Base-by-base conservation (phyloP, 2,329 filamentous ascomycete genomes). In the Cyphellophora europaea region DNA sequence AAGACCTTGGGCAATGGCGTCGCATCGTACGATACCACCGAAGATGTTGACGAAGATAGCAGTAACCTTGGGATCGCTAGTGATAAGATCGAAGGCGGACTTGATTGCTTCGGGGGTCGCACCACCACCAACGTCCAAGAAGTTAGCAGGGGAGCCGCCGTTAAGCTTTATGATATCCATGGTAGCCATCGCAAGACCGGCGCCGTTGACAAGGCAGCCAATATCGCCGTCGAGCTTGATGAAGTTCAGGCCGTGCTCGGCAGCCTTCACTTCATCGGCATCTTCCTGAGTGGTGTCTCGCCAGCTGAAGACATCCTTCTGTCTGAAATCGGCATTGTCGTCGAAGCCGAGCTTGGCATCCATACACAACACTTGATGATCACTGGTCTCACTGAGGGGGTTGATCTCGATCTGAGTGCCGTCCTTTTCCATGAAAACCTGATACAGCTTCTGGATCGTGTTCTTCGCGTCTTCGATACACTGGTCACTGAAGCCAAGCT, bases 131-230 rank as follows among this genome's bases (percentile, higher is more conserved):
- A 98, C 91, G 61, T 98, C 91, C 52, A 98, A 74, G 79, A 98
- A 98, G 78, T 98, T 98, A 53, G 91, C 91, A 44, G 91, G 91
- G 57, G 77, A 72, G 47, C 91, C 91, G 52, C 91, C 91, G 69
- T 96, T 98, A 46, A 98, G 77, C 79, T 98, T 96, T 77, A 98
- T 98, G 65, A 98, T 96, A 66, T 98, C 91, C 91, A 98, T 98
- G 61, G 91, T 98, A 46, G 91, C 91, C 91, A 98, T 98, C 67
- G 91, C 91, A 50, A 98, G 82, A 70, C 91, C 91, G 55, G 91
- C 91, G 61, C 91, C 91, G 71, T 98, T 98, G 71, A 98, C 91
- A 52, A 47, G 16, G 38, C 91, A 98, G 66, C 91, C 91, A 61
- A 98, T 98, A 61, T 98, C 91, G 61, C 91, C 91, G 59, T 96